A percentile compares a stretch with the other conserved stretches of the same genome.
Evolutionary conservation across 768 basidiomycete species (phyloP).

Genomic region (Tricholoma sp.): DNA sequence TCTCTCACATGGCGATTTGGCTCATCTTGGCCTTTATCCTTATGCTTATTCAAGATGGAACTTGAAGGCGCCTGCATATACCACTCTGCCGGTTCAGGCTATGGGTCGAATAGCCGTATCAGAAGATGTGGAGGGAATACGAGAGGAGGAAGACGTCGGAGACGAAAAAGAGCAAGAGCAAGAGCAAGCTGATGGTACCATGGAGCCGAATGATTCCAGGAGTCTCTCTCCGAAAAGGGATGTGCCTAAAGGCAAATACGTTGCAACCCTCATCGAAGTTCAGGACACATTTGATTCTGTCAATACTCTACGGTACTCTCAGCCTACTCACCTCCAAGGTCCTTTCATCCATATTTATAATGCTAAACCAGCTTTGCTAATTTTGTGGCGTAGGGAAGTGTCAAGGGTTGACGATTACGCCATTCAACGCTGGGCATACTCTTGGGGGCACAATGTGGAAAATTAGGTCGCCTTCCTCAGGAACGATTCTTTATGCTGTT

Average conservation of each 20-base stretch:
- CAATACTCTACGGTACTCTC: constrained; percentile 90
- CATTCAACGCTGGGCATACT: constrained; percentile 92
- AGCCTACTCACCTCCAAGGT: constrained; percentile 95
- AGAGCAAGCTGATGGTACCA: constrained; percentile 19
- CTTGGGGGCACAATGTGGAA: constrained; percentile 98
- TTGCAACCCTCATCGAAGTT: constrained; percentile 80
- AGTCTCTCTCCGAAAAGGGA: constrained; percentile 20
- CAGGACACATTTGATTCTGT: constrained; percentile 90
- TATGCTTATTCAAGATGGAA: constrained; percentile 88
- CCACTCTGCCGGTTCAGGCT: constrained; percentile 91
- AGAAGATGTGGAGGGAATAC: constrained; percentile 80
- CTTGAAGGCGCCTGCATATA: constrained; percentile 86
- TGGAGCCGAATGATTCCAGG: constrained; percentile 21
- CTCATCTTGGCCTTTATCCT: constrained; percentile 88
- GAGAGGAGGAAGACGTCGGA: constrained; percentile 70
- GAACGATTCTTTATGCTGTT: constrained; percentile 93
- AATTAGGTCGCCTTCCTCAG: constrained; percentile 94
- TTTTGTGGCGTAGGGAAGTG: constrained; percentile 64
- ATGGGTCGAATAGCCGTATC: constrained; percentile 90
- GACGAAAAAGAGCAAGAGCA: constrained; percentile 27
- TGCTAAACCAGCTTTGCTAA: constrained; percentile 1
- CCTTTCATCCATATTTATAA: constrained; percentile 7
- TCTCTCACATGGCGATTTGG: constrained; percentile 88
- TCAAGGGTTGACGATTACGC: constrained; percentile 89
- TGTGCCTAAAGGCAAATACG: constrained; percentile 47